Base-by-base conservation (phyloP, 2,329 filamentous ascomycete genomes). In the Diaporthe sp. region DNA sequence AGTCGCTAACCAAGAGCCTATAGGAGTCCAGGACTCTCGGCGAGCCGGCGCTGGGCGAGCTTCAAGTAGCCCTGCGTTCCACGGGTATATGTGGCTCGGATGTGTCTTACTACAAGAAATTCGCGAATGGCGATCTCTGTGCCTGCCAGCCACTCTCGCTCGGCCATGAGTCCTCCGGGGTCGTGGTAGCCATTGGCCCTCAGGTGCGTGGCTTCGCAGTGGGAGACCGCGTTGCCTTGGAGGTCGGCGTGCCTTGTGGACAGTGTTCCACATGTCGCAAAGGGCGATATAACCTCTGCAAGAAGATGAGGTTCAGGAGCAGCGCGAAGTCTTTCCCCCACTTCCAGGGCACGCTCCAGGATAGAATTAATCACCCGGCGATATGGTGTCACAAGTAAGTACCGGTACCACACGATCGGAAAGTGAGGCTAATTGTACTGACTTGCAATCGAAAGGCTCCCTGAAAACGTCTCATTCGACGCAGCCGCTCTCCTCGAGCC, bases 11-110 rank as follows among this genome's bases (percentile, higher is more conserved):
- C 73, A 74, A 51, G 8, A 53, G 19, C 25, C 17, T 73, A 68
- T 76, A 91, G 89, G 89, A 91, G 81, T 81, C 82, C 55, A 84
- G 88, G 79, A 86, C 73, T 50, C 85, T 91, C 47, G 84, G 86
- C 58, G 83, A 85, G 12, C 88, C 88, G 9, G 81, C 79, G 32
- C 76, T 79, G 35, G 88, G 86, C 71, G 91, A 93, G 79, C 86
- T 94, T 72, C 92, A 93, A 82, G 87, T 93, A 78, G 87, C 90
- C 77, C 86, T 94, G 81, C 89, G 89, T 78, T 88, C 89, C 9
- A 93, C 92, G 32, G 92, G 92, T 50, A 91, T 94, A 78, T 94
- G 92, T 81, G 92, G 92, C 72, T 93, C 91, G 10, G 92, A 94
- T 81, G 89, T 93, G 71, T 91, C 90, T 70, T 94, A 94, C 82